A percentile compares a stretch with the other conserved stretches of the same genome.
Conservation (phyloP, 371 early-diverging fungal species). For the Mortierella sp. region DNA sequence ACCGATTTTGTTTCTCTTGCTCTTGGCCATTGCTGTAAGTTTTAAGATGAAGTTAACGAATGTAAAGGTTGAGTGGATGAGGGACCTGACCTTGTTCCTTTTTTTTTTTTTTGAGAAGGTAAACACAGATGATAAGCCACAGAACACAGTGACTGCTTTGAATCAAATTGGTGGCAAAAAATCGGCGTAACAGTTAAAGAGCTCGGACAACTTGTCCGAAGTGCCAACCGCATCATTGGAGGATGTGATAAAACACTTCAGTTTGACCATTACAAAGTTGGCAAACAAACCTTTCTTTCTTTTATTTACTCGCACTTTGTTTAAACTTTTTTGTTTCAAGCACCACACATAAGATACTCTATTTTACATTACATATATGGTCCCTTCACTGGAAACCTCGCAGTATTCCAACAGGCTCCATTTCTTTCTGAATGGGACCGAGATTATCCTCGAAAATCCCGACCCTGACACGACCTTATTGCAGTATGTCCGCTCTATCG, state of each 20-base stretch:
- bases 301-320: no score
- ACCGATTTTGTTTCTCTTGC: constrained; percentile 48
- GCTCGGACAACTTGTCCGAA: no score
- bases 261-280: no score
- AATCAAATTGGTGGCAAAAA: not conserved
- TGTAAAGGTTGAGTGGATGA: not conserved
- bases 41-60: not conserved
- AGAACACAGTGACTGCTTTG: not conserved
- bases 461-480: constrained; percentile 73
- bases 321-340: no score
- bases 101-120: constrained; percentile 18
- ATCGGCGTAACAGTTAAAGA: no score
- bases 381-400: no score
- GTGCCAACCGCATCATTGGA: no score
- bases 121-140: constrained; percentile 14
- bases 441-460: constrained; percentile 62
- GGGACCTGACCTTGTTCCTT: not conserved
- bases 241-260: no score
- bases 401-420: constrained; percentile 60
- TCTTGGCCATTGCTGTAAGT: constrained; percentile 33
- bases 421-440: constrained; percentile 70
- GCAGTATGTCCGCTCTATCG: constrained; percentile 74
- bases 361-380: no score
- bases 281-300: no score
- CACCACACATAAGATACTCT: no score